These are phyloP conservation scores for Nakazawaea populi DNA, from an alignment of 805 yeast genomes.

Conservation along the genomic window DNA sequence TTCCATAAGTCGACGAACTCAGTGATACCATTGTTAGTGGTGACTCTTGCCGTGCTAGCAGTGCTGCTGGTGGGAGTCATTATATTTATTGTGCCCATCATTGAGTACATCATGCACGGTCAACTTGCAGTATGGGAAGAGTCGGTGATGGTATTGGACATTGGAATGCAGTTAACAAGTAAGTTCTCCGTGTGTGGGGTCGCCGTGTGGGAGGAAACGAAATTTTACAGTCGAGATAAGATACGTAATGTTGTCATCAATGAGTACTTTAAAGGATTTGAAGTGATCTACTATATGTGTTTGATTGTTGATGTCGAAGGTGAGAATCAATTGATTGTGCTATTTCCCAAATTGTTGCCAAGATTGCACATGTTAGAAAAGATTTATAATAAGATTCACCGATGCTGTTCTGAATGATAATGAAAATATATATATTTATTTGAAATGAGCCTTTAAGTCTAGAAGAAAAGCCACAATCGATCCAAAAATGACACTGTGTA, in stretches of 20 bases:
- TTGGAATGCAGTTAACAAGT: slow-evolving; percentile 5
- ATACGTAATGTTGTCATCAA: slow-evolving; percentile 55
- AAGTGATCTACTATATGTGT: slow-evolving; percentile 60
- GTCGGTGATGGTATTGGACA: not conserved
- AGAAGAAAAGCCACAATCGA: no score
- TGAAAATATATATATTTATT: not conserved
- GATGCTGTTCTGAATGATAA: not conserved
- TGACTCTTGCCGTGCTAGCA: no score
- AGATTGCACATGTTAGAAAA: slow-evolving; percentile 22
- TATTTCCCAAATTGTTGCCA: slow-evolving; percentile 26
- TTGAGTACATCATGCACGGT: not conserved
- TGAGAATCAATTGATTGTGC: slow-evolving; percentile 20
- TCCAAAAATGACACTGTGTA: no score
- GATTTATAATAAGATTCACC: slow-evolving; percentile 16
- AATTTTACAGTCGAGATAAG: not conserved
- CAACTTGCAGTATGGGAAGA: not conserved
- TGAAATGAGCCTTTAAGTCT: no score
- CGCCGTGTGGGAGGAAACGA: not conserved
- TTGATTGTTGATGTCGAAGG: slow-evolving; percentile 36
- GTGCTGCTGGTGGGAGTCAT: no score
- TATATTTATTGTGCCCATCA: not conserved
- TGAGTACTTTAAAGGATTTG: slow-evolving; percentile 68
- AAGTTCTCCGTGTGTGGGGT: not conserved
- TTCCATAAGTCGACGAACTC: no score
- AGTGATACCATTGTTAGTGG: no score